Evolutionary conservation across 495 filamentous ascomycete species (phyloP), one percentile per base, ranked within the genome.

Genomic region (Lasiosphaeria ovina): DNA sequence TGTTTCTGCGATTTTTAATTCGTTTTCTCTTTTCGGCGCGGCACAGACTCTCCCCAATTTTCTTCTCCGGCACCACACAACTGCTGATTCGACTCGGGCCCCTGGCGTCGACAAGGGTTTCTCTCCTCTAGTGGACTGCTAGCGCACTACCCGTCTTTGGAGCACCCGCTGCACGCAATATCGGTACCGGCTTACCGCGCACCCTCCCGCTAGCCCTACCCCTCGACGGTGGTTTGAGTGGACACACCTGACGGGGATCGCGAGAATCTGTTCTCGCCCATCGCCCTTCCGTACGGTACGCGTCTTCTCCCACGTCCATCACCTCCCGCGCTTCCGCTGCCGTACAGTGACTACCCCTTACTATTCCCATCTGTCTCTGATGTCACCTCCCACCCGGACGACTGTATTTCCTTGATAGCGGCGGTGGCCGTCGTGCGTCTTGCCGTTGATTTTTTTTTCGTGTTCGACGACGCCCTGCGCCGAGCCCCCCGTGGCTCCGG

Each of bases 231-330:
- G 53, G 10, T 61, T 34, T 56, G 38, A 45, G 59, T 62, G 61
- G 55, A 42, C 14, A 44, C 8, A 34, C 9, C 34, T 10, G 61
- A 59, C 58, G 16, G 51, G 45, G 47, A 57, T 56, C 57, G 55
- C 61, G 51, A 51, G 60, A 60, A 56, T 51, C 54, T 61, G 16
- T 3, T 60, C 34, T 58, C 33, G 58, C 49, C 54, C 32, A 45
- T 64, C 52, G 62, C 62, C 62, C 50, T 54, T 60, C 58, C 55
- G 54, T 61, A 62, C 61, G 54, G 64, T 67, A 71, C 68, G 68
- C 68, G 68, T 69, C 68, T 69, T 61, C 62, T 56, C 58, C 40
- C 44, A 11, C 44, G 16, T 14, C 16, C 44, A 47, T 24, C 47
- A 42, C 52, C n/a, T 35, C 56, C 55, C 54, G 57, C 59, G 56